Evolutionary conservation across 129 eudicot genomes (phyloP).

Genomic region (Dittrichia graveolens): DNA sequence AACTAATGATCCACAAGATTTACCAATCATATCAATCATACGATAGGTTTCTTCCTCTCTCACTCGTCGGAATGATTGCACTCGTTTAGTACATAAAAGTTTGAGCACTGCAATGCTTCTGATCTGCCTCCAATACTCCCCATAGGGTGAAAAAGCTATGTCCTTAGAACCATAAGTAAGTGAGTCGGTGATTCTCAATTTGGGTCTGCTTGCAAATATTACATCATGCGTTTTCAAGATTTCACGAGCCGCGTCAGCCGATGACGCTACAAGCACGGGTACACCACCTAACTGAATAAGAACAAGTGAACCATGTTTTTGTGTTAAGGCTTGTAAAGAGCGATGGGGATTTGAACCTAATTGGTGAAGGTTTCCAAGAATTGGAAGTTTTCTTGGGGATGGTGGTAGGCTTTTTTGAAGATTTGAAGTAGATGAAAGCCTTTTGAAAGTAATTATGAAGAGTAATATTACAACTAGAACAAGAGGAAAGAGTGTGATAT

Average conservation of each 20-base stretch:
- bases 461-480: slow-evolving; percentile 3
- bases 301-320: slow-evolving; percentile 40
- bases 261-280: slow-evolving; percentile 44
- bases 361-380: slow-evolving; percentile 55
- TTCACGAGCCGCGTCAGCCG: slow-evolving; percentile 37
- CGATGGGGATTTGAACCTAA: slow-evolving; percentile 45
- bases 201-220: slow-evolving; percentile 38
- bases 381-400: slow-evolving; percentile 48
- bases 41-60: slow-evolving; percentile 38
- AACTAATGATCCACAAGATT: slow-evolving; percentile 8
- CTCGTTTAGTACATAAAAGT: slow-evolving; percentile 37
- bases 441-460: slow-evolving; percentile 10
- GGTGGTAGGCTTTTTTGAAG: slow-evolving; percentile 38
- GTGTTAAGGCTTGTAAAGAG: slow-evolving; percentile 34
- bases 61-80: slow-evolving; percentile 33
- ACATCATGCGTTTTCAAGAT: slow-evolving; percentile 50
- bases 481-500: neutral
- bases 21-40: slow-evolving; percentile 33
- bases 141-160: slow-evolving; percentile 37
- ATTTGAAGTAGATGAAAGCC: slow-evolving; percentile 6
- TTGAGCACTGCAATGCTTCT: slow-evolving; percentile 38
- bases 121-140: slow-evolving; percentile 50
- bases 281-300: slow-evolving; percentile 43
- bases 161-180: slow-evolving; percentile 35
- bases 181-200: slow-evolving; percentile 2